Conservation (phyloP, 495 filamentous ascomycete species). For the Talaromyces proteolyticus region DNA sequence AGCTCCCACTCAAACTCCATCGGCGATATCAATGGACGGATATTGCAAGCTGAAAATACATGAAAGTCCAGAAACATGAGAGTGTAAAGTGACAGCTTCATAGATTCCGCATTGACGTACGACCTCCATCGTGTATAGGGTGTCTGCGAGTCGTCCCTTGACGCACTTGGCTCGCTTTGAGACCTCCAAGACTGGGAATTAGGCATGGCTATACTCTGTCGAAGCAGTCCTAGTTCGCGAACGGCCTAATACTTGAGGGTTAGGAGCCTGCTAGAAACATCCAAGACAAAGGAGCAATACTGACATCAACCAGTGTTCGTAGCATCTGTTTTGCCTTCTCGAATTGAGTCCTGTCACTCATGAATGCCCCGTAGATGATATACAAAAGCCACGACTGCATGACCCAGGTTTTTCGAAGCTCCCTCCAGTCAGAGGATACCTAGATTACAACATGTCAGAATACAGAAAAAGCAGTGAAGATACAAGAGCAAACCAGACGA, state of each 20-base stretch:
- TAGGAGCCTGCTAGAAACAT: background rate
- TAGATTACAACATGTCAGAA: background rate
- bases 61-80: slow-evolving; percentile 11
- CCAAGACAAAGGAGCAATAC: slow-evolving; percentile 1
- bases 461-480: background rate
- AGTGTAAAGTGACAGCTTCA: slow-evolving; percentile 10
- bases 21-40: slow-evolving; percentile 9
- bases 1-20: slow-evolving; percentile 11
- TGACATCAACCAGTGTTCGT: slow-evolving; percentile 8
- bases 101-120: slow-evolving; percentile 10
- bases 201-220: slow-evolving; percentile 10
- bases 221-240: slow-evolving; percentile 8
- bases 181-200: slow-evolving; percentile 7
- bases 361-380: slow-evolving; percentile 10
- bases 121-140: slow-evolving; percentile 10
- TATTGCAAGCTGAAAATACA: slow-evolving; percentile 10
- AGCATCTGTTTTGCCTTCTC: slow-evolving; percentile 8
- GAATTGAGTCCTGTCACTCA: slow-evolving; percentile 8
- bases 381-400: slow-evolving; percentile 12
- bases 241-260: slow-evolving; percentile 8
- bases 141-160: slow-evolving; percentile 10
- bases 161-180: too few relatives aligned
- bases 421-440: slow-evolving; percentile 6
- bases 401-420: slow-evolving; percentile 9
- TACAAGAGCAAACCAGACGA: background rate